Percentiles rank a stretch among this genome's conserved stretches.
Evolutionary conservation across 225 moss, liverwort and hornwort genomes (phyloP).

Genomic region (Bryum argenteum): DNA sequence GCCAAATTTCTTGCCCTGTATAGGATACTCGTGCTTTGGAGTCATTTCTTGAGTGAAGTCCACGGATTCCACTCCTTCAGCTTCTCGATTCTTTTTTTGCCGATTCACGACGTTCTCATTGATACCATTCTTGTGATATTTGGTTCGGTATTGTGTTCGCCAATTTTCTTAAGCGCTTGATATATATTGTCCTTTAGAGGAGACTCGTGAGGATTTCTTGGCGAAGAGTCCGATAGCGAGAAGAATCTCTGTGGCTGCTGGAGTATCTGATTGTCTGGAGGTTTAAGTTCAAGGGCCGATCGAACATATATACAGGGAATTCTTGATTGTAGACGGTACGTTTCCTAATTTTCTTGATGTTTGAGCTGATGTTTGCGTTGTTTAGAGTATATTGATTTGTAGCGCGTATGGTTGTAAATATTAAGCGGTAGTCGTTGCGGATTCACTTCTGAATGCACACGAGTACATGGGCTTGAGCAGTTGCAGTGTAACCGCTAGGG

Average conservation of each 20-base stretch:
- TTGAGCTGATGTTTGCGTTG: background rate
- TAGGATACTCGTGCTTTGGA: too few species aligned
- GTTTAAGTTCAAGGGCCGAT: background rate
- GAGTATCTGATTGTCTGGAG: too few species aligned
- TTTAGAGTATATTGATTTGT: conserved; percentile 3
- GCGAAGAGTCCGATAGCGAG: too few species aligned
- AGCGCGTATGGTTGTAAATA: background rate
- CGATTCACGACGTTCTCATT: too few species aligned
- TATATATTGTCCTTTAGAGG: too few species aligned
- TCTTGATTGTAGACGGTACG: background rate
- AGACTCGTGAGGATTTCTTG: too few species aligned
- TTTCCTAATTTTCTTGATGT: background rate
- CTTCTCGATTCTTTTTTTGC: background rate
- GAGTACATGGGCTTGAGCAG: background rate
- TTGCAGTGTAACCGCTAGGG: conserved; percentile 2
- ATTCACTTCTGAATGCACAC: background rate
- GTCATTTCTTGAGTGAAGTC: too few species aligned
- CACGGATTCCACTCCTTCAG: too few species aligned
- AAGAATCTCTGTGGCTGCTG: background rate
- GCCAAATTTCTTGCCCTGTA: background rate
- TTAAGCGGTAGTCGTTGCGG: background rate
- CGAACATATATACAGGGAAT: background rate
- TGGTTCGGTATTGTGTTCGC: too few species aligned
- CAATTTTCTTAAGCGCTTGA: too few species aligned
- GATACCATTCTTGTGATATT: too few species aligned